Base-by-base conservation (phyloP, 2,329 filamentous ascomycete species). In the Ophiognomonia clavigignenti-juglandacearum region DNA sequence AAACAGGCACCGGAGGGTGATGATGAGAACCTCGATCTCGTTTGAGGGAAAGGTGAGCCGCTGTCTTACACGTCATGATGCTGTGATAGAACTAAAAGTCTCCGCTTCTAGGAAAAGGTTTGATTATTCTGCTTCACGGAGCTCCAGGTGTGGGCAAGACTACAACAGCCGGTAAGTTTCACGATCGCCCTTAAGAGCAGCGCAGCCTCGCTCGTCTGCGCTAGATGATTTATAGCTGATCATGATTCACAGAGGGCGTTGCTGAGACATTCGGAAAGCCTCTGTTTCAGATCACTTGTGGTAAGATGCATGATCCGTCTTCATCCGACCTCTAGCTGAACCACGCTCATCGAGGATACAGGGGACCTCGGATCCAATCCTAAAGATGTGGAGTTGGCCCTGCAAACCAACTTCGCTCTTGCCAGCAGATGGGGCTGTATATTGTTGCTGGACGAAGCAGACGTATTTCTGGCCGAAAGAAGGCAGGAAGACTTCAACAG, bases 321-420 rank as follows among this genome's bases (percentile, higher is more conserved):
- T 13, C 9, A 39, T 18, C 6, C 6, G n/a, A n/a, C 5, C 22
- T 22, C 11, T 23, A 23, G 3, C 2, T 19, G 3, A 45, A 11
- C 11, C 39, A 8, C 29, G 34, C 3, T 13, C 29, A 4, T 1
- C 4, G 5, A 9, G 14, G 2, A n/a, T 14, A 26, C 37, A 44
- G 56, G 56, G 48, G 64, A 66, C 40, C 54, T 67, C 10, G 64
- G 63, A 1, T 64, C 68, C 13, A 65, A 59, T 3, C 51, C 63
- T 1, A 52, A 44, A 6, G 53, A 60, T 7, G 59, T 65, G 0
- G 65, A 65, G 43, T 40, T 45, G 2, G 56, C 57, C 1, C 48
- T 66, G 3, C 50, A 62, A 16, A 35, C 39, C 1, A 43, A 53
- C 13, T 58, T 58, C 31, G 49, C 29, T 9, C 42, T 56, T 1